These are phyloP conservation scores for Pythium aphanidermatum DNA, from an alignment of 352 stramenopile genomes.

Conservation along the genomic window DNA sequence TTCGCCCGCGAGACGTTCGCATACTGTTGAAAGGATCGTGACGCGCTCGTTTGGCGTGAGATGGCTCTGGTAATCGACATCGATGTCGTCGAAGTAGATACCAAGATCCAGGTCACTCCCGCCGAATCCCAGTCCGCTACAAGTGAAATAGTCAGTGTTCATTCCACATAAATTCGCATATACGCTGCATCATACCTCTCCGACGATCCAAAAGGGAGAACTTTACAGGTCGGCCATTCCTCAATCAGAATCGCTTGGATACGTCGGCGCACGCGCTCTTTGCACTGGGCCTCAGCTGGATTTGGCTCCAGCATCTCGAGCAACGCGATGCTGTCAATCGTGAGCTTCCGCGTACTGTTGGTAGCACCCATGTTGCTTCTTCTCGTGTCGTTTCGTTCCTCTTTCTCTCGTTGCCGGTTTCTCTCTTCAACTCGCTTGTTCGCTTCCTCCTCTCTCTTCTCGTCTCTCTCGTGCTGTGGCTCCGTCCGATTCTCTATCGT, in stretches of 20 bases:
- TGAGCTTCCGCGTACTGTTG: conserved; percentile 78
- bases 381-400: conserved; percentile 6
- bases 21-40: conserved; percentile 47
- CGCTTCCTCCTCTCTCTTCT: neutral
- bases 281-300: conserved; percentile 35
- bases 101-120: conserved; percentile 76
- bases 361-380: conserved; percentile 52
- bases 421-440: conserved; percentile 2
- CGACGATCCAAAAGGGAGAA: conserved; percentile 72
- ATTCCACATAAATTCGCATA: too few relatives aligned
- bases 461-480: too few relatives aligned
- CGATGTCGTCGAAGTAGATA: conserved; percentile 74
- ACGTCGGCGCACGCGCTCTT: conserved; percentile 34
- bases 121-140: conserved; percentile 64
- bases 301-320: conserved; percentile 81
- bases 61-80: conserved; percentile 47
- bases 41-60: conserved; percentile 53
- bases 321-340: conserved; percentile 70
- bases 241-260: conserved; percentile 45
- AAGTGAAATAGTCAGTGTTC: neutral
- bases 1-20: conserved; percentile 25
- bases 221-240: conserved; percentile 54
- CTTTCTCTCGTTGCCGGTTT: conserved; percentile 1
- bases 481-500: conserved; percentile 9
- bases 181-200: conserved; percentile 68